A percentile compares a stretch with the other conserved stretches of the same genome.
Conservation (phyloP, 202 grass and related monocot species). For the Musa balbisiana region DNA sequence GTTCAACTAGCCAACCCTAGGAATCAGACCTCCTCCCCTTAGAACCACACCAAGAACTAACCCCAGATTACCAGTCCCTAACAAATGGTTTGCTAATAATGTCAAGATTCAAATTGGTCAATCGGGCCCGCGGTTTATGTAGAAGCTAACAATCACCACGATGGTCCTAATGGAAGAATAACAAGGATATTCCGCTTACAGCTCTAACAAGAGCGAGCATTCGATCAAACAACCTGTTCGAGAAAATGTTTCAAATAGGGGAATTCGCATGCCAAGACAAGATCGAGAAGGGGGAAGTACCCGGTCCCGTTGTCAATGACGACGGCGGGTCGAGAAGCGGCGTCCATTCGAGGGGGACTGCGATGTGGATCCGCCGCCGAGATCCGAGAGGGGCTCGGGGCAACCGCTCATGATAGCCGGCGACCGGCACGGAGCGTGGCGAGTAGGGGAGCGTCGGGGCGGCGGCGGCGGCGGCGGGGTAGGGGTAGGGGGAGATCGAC, state of each 20-base stretch:
- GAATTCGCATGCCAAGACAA: not conserved
- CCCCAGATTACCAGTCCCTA: not conserved
- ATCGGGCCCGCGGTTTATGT: not conserved
- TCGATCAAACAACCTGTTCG: not conserved
- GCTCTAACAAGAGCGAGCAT: not conserved
- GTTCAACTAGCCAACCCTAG: not conserved
- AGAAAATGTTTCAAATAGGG: not conserved
- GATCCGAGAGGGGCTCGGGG: slow-evolving; percentile 19
- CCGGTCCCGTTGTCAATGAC: slow-evolving; percentile 24
- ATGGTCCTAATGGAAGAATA: not conserved
- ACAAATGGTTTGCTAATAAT: not conserved
- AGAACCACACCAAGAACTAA: not conserved
- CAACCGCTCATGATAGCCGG: slow-evolving; percentile 19
- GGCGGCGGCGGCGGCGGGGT: not conserved
- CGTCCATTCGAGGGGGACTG: slow-evolving; percentile 15
- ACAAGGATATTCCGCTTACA: not conserved
- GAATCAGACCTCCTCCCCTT: not conserved
- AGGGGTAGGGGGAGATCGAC: not conserved
- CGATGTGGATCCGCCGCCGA: slow-evolving; percentile 15
- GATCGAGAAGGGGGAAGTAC: not conserved
- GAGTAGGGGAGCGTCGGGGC: not conserved
- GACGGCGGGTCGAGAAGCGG: slow-evolving; percentile 19
- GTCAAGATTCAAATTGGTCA: not conserved
- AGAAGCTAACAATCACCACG: not conserved
- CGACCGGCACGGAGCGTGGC: slow-evolving; percentile 2